Percentiles rank a stretch among this genome's conserved stretches.
Evolutionary conservation across 2,329 filamentous ascomycete species (phyloP).

Genomic region (Ophiostoma sp.): DNA sequence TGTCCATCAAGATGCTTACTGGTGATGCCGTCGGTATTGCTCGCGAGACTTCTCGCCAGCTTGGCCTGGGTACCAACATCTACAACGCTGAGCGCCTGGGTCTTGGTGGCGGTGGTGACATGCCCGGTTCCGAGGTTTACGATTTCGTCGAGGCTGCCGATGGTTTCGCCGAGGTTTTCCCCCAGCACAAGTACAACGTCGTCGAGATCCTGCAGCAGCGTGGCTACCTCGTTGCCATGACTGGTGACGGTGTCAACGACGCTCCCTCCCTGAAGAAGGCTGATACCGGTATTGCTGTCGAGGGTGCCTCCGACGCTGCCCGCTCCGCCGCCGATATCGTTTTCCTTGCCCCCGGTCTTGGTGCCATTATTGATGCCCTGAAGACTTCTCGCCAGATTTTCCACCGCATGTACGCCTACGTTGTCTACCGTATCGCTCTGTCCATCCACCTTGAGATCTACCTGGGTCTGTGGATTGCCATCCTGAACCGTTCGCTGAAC

Average conservation of each 20-base stretch:
- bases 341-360: constrained; percentile 84
- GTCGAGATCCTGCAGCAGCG: constrained; percentile 90
- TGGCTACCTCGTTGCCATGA: constrained; percentile 93
- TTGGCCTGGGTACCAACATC: constrained; percentile 86
- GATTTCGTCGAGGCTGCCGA: constrained; percentile 94
- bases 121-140: constrained; percentile 90
- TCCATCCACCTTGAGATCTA: constrained; percentile 89
- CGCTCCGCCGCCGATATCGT: constrained; percentile 90
- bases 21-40: constrained; percentile 92
- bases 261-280: constrained; percentile 89
- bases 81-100: constrained; percentile 91
- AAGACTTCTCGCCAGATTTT: constrained; percentile 94
- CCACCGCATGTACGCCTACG: constrained; percentile 95
- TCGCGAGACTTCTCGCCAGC: constrained; percentile 83
- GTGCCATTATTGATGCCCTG: constrained; percentile 85
- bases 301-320: constrained; percentile 85
- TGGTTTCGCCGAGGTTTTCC: constrained; percentile 92
- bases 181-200: constrained; percentile 92
- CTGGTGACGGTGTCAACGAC: constrained; percentile 92
- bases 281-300: constrained; percentile 93
- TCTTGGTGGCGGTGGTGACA: constrained; percentile 82
- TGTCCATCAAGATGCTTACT: constrained; percentile 94
- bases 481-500: constrained; percentile 77
- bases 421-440: constrained; percentile 89
- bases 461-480: constrained; percentile 86